Conservation (phyloP, 2,329 filamentous ascomycete species). For the Fusarium papillatum region DNA sequence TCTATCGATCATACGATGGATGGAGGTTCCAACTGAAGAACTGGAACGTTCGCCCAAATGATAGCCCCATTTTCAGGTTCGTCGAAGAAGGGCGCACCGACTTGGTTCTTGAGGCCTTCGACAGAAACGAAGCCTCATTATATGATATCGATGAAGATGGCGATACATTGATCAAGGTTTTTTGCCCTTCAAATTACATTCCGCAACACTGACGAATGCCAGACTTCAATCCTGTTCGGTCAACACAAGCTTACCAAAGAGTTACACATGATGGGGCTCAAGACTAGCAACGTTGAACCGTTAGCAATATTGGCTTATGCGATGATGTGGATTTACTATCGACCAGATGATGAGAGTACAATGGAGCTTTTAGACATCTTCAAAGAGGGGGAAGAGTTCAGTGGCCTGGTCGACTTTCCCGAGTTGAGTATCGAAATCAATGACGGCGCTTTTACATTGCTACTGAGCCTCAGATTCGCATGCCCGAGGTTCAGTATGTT, state of each 20-base stretch:
- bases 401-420: not conserved
- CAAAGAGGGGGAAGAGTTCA: not conserved
- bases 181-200: not conserved
- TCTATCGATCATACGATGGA: not conserved
- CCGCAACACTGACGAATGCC: not conserved
- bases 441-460: not conserved
- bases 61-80: accelerated
- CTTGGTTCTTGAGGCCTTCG: not conserved
- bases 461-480: not conserved
- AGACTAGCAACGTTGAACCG: too few relatives aligned
- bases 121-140: constrained; percentile 1
- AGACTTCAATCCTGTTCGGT: accelerated
- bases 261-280: not conserved
- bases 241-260: not conserved
- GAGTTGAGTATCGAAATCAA: too few relatives aligned
- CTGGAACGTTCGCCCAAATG: not conserved
- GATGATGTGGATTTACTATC: not conserved
- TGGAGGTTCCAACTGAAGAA: constrained; percentile 20
- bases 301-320: accelerated
- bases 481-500: not conserved
- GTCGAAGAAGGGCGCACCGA: accelerated
- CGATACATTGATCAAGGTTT: not conserved
- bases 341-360: not conserved
- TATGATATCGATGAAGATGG: not conserved
- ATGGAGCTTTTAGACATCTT: not conserved